Percentiles rank a stretch among this genome's conserved stretches.
These are phyloP conservation scores for Cardamine occulta DNA, from an alignment of 345 rosid species.

Conservation along the genomic window DNA sequence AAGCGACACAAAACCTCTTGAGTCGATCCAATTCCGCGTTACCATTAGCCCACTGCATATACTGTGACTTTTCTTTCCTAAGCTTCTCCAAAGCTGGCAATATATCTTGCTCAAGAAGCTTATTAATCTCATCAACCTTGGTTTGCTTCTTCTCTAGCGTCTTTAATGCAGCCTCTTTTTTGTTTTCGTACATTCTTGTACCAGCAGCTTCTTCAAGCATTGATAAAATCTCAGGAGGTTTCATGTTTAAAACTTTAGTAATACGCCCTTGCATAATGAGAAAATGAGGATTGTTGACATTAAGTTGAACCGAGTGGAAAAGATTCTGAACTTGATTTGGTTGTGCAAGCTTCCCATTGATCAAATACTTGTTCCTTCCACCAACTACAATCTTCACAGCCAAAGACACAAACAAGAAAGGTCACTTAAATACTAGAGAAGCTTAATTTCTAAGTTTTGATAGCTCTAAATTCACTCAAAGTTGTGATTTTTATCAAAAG, in stretches of 20 bases:
- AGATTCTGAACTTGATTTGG: constrained; percentile 67
- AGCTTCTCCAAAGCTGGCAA: constrained; percentile 90
- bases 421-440: background rate
- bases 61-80: constrained; percentile 83
- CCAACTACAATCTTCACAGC: constrained; percentile 83
- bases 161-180: constrained; percentile 84
- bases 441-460: too few species aligned
- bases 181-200: constrained; percentile 96
- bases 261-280: constrained; percentile 98
- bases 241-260: constrained; percentile 94
- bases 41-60: constrained; percentile 98
- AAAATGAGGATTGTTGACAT: constrained; percentile 92
- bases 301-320: constrained; percentile 95
- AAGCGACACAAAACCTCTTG: constrained; percentile 31
- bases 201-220: constrained; percentile 99
- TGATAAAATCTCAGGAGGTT: constrained; percentile 91
- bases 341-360: constrained; percentile 34
- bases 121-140: constrained; percentile 91
- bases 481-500: too few species aligned
- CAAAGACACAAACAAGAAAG: background rate
- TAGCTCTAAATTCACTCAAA: too few species aligned
- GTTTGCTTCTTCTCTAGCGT: constrained; percentile 94
- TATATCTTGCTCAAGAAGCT: constrained; percentile 87
- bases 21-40: constrained; percentile 32
- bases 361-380: constrained; percentile 31